phyloP scores from a whole-genome alignment of 208 protist genomes.

The Crithidia mellificae region DNA sequence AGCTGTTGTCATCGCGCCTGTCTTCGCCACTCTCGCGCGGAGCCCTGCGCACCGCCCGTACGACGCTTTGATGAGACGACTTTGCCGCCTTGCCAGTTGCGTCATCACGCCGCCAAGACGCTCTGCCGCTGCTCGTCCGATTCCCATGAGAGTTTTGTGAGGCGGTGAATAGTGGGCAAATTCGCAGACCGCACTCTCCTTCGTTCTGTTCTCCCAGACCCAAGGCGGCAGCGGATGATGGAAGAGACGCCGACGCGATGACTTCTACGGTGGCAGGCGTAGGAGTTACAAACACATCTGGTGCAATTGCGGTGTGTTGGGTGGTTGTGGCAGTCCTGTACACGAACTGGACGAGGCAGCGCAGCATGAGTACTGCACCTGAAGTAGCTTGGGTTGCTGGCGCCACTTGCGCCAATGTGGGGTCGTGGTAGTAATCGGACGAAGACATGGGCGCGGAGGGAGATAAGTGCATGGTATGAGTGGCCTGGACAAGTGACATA shows the following conservation, averaged over 20 bases:
- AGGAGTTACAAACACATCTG: neutral
- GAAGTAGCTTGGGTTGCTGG: too few relatives aligned
- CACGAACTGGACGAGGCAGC: slow-evolving; percentile 7
- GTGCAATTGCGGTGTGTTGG: neutral
- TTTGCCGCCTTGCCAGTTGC: neutral
- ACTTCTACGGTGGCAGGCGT: slow-evolving; percentile 8
- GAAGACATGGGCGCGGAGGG: too few relatives aligned
- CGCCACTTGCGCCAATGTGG: too few relatives aligned
- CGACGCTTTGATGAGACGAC: neutral
- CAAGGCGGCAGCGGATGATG: neutral
- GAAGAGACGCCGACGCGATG: too few relatives aligned
- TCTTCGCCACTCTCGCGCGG: neutral
- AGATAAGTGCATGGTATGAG: too few relatives aligned
- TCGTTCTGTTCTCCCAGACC: neutral
- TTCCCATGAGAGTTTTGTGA: too few relatives aligned
- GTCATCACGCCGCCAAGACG: neutral
- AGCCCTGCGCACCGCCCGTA: slow-evolving; percentile 5
- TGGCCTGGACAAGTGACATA: too few relatives aligned
- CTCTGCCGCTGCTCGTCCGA: neutral
- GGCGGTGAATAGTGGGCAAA: neutral
- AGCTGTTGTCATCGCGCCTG: too few relatives aligned
- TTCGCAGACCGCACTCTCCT: slow-evolving; percentile 1
- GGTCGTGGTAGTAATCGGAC: too few relatives aligned
- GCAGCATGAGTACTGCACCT: neutral
- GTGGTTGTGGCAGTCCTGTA: neutral